phyloP scores from a whole-genome alignment of 306 rosid species.

The Trifolium fragiferum region DNA sequence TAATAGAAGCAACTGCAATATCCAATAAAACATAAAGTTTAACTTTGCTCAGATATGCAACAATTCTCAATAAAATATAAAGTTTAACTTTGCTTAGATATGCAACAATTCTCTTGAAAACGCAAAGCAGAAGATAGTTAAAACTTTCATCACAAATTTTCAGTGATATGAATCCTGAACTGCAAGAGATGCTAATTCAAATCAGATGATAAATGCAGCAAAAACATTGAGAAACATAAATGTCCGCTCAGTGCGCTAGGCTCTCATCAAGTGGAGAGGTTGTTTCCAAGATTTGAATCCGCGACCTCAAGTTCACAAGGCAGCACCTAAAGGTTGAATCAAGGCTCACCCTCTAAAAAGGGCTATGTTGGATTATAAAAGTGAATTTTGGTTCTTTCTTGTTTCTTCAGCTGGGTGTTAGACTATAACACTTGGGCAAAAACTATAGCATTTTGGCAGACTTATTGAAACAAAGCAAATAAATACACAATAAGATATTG shows the following conservation, averaged over 20 bases:
- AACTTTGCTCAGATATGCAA: conserved; percentile 21
- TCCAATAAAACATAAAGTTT: conserved; percentile 29
- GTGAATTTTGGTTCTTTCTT: background rate
- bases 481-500: background rate
- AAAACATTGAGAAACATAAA: background rate
- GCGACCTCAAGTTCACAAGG: background rate
- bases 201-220: conserved; percentile 27
- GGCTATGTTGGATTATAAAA: background rate
- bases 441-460: background rate
- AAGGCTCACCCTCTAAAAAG: background rate
- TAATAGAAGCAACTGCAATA: conserved; percentile 65
- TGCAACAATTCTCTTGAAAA: conserved; percentile 15
- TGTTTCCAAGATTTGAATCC: background rate
- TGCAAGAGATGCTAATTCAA: conserved; percentile 1
- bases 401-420: background rate
- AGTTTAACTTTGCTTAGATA: conserved; percentile 14
- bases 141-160: conserved; percentile 18
- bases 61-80: conserved; percentile 14
- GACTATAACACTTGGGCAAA: background rate
- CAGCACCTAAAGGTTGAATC: background rate
- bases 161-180: conserved; percentile 9
- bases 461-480: background rate
- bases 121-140: conserved; percentile 11
- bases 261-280: background rate
- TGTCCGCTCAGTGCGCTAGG: background rate